Evolutionary conservation across 768 basidiomycete species (phyloP).

Genomic region (Cubamyces sp.): DNA sequence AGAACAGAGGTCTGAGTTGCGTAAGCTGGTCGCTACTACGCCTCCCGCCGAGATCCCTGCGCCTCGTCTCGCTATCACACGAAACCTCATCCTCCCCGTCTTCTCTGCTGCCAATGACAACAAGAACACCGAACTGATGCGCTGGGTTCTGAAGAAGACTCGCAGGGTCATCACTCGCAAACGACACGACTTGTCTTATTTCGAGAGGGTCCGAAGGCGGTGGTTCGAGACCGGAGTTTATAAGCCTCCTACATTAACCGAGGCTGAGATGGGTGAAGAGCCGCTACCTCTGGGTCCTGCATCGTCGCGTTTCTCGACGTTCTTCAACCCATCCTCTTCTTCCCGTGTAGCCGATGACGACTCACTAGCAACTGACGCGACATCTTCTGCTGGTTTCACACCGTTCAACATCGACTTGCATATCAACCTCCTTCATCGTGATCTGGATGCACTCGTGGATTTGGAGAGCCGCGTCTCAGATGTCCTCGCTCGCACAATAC

Average conservation of each 20-base stretch:
- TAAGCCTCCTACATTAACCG: constrained; percentile 23
- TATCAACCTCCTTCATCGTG: constrained; percentile 56
- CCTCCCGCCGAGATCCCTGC: constrained; percentile 43
- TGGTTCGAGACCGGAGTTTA: constrained; percentile 26
- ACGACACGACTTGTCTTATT: constrained; percentile 49
- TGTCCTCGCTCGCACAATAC: constrained; percentile 53
- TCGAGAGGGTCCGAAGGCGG: constrained; percentile 34
- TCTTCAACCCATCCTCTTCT: constrained; percentile 25
- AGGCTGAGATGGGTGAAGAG: background rate
- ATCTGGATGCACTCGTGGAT: constrained; percentile 51
- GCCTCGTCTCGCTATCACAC: constrained; percentile 59
- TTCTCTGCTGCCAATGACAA: constrained; percentile 60
- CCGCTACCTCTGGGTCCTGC: constrained; percentile 5
- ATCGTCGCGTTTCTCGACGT: constrained; percentile 18
- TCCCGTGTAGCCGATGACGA: background rate
- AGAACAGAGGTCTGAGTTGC: constrained; percentile 38
- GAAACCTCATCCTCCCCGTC: constrained; percentile 58
- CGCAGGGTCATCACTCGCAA: constrained; percentile 53
- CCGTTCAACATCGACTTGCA: constrained; percentile 59
- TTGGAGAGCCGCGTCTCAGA: constrained; percentile 47
- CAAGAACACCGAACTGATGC: constrained; percentile 61
- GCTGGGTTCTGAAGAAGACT: constrained; percentile 58
- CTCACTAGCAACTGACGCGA: background rate
- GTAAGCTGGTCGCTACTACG: constrained; percentile 26
- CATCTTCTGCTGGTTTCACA: constrained; percentile 34